These are phyloP conservation scores for Spiromastix sp. DNA, from an alignment of 2,329 filamentous ascomycete genomes.

Conservation along the genomic window DNA sequence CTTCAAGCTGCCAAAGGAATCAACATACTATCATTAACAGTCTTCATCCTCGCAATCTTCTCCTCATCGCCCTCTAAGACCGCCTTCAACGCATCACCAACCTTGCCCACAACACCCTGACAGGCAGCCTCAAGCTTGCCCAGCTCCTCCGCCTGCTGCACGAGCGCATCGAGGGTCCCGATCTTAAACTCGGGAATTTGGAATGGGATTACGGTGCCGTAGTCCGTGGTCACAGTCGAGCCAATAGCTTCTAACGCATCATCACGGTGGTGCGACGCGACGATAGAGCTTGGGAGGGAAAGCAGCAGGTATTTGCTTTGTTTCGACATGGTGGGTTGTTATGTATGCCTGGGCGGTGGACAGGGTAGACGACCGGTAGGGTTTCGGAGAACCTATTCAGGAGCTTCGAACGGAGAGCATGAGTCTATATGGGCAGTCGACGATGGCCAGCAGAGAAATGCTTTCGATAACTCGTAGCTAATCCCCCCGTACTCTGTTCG, in stretches of 20 bases:
- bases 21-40: slow-evolving; percentile 72
- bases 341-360: too few relatives aligned
- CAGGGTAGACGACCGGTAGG: neutral
- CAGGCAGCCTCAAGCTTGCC: slow-evolving; percentile 75
- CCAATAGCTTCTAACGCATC: slow-evolving; percentile 71
- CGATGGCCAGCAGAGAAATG: too few relatives aligned
- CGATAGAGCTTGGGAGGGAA: slow-evolving; percentile 79
- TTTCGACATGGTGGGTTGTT: slow-evolving; percentile 30
- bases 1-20: slow-evolving; percentile 8
- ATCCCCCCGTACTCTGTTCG: too few relatives aligned
- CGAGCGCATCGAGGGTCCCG: slow-evolving; percentile 85
- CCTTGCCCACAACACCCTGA: slow-evolving; percentile 74
- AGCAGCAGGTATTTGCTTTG: slow-evolving; percentile 67
- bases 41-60: slow-evolving; percentile 77
- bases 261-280: slow-evolving; percentile 67
- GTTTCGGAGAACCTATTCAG: too few relatives aligned
- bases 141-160: slow-evolving; percentile 92
- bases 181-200: slow-evolving; percentile 93
- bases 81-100: slow-evolving; percentile 71
- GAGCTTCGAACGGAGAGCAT: too few relatives aligned
- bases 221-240: slow-evolving; percentile 60
- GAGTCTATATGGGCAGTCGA: too few relatives aligned
- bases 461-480: too few relatives aligned
- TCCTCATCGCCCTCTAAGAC: slow-evolving; percentile 78
- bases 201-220: slow-evolving; percentile 67